A percentile compares a stretch with the other conserved stretches of the same genome.
Evolutionary conservation across 2,329 filamentous ascomycete species (phyloP).

Genomic region (Remersonia thermophila): DNA sequence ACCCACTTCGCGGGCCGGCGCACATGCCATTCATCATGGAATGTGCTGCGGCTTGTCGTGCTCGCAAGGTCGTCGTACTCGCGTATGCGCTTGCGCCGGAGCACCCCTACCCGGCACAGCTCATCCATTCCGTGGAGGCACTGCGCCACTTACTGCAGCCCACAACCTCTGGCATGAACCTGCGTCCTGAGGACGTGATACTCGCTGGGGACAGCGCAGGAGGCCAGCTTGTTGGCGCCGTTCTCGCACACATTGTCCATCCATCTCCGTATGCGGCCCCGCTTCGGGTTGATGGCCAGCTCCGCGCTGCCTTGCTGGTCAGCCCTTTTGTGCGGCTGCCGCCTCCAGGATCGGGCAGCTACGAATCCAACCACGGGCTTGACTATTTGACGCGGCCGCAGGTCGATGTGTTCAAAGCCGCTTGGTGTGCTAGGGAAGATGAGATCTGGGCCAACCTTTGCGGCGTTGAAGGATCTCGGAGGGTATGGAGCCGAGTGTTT

Average conservation of each 20-base stretch:
- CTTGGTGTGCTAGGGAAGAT: constrained; percentile 3
- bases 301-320: constrained; percentile 13
- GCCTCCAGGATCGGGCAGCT: constrained; percentile 3
- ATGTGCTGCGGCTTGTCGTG: constrained; percentile 7
- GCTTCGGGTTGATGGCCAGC: constrained; percentile 2
- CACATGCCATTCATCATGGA: constrained; percentile 14
- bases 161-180: neutral
- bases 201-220: constrained; percentile 16
- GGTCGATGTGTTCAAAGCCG: constrained; percentile 3
- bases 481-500: constrained; percentile 9
- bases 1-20: constrained; percentile 8
- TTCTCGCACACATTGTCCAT: constrained; percentile 11
- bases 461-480: neutral
- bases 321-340: constrained; percentile 13
- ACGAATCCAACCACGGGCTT: constrained; percentile 7
- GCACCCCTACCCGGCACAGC: constrained; percentile 14
- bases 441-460: constrained; percentile 13
- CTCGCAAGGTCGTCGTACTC: constrained; percentile 11
- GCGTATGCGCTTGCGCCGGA: constrained; percentile 16
- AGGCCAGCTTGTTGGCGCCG: constrained; percentile 13
- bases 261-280: constrained; percentile 10
- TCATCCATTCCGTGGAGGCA: constrained; percentile 12
- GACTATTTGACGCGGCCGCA: constrained; percentile 11
- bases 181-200: constrained; percentile 9
- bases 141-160: constrained; percentile 10